A percentile compares a stretch with the other conserved stretches of the same genome.
Conservation (phyloP, 1,284 basidiomycete genomes). For the Naganishia liquefaciens region DNA sequence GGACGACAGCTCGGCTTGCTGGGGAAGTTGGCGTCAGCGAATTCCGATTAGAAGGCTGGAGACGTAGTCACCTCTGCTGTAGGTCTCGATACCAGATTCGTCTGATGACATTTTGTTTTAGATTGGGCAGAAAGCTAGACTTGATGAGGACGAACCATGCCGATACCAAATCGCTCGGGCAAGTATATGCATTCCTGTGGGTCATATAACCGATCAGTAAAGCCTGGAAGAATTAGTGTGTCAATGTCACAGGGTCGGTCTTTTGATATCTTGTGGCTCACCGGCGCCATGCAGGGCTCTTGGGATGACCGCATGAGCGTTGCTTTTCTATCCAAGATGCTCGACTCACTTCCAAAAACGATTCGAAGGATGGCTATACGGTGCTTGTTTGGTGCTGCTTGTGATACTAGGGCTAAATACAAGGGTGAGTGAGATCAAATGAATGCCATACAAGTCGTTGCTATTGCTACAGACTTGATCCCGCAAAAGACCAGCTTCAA, state of each 20-base stretch:
- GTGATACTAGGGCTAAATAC: slow-evolving; percentile 4
- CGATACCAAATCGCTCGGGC: slow-evolving; percentile 55
- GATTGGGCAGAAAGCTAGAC: background rate
- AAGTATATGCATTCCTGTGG: slow-evolving; percentile 46
- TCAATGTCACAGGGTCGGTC: too few species aligned
- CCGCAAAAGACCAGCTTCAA: slow-evolving; percentile 66
- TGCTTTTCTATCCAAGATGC: too few species aligned
- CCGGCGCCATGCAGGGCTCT: slow-evolving; percentile 61
- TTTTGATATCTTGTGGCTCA: slow-evolving; percentile 43
- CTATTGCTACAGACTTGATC: slow-evolving; percentile 60
- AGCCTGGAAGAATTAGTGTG: slow-evolving; percentile 45
- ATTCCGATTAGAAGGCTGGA: background rate
- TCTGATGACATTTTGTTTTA: slow-evolving; percentile 51
- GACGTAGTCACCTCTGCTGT: slow-evolving; percentile 58
- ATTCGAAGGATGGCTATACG: slow-evolving; percentile 64
- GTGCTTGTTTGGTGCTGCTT: slow-evolving; percentile 14
- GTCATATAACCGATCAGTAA: slow-evolving; percentile 50
- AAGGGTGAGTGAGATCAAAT: too few species aligned
- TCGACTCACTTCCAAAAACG: slow-evolving; percentile 47
- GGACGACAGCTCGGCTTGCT: slow-evolving; percentile 64
- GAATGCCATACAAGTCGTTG: too few species aligned
- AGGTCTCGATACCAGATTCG: slow-evolving; percentile 63
- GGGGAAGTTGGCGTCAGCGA: background rate
- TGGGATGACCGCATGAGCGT: background rate
- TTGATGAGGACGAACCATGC: slow-evolving; percentile 55